phyloP scores from a whole-genome alignment of 148 eudicot genomes.

The Vaccinium darrowii region DNA sequence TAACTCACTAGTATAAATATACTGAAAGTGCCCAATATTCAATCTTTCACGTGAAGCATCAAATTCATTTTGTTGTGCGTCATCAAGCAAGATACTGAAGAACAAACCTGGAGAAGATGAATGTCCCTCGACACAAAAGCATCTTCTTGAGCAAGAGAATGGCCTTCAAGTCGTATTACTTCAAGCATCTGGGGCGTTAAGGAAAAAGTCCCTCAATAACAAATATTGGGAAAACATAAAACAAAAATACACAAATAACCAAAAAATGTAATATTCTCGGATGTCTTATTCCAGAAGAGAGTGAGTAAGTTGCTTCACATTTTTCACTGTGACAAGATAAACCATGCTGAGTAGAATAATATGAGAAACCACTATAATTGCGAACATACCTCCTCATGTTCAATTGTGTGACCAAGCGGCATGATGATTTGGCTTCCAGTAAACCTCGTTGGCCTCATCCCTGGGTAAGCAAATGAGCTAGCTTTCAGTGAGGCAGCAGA shows the following conservation, averaged over 20 bases:
- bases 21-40: not conserved
- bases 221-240: not conserved
- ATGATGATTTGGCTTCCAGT: constrained; percentile 86
- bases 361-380: not conserved
- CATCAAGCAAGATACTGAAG: not conserved
- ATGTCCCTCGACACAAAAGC: constrained; percentile 75
- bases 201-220: not conserved
- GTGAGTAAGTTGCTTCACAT: not conserved
- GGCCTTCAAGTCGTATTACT: constrained; percentile 89
- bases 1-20: not conserved
- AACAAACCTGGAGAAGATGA: constrained; percentile 77
- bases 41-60: not conserved
- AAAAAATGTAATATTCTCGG: not conserved
- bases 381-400: constrained; percentile 78
- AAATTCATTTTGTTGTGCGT: not conserved
- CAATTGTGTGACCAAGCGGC: constrained; percentile 94
- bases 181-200: constrained; percentile 66
- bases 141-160: constrained; percentile 76
- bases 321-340: not conserved
- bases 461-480: constrained; percentile 63
- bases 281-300: no score
- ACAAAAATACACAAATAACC: not conserved
- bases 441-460: constrained; percentile 71
- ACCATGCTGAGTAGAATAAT: not conserved
- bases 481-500: constrained; percentile 74